Evolutionary conservation across 495 filamentous ascomycete genomes (phyloP), one percentile per base, ranked within the genome.

Genomic region (Glonium stellatum): DNA sequence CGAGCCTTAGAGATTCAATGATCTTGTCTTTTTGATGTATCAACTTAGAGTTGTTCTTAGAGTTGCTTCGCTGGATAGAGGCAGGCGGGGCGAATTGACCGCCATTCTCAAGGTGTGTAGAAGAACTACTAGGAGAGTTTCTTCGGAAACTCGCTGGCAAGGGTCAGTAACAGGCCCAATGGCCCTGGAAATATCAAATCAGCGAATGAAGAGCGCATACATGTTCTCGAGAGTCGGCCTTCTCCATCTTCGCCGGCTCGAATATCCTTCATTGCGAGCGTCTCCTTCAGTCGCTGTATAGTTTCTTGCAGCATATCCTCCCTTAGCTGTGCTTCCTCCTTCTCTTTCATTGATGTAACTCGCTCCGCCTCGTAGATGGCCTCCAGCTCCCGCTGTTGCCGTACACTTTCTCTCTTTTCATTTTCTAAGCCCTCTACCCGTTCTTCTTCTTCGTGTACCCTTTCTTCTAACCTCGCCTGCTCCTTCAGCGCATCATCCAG

Each of bases 1-100:
- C 92, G 10, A 97, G 80, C 51, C 92, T 81, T 56, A 98, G 78
- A 1, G 86, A 90, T 69, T 98, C 92, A 65, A 98, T 97, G 57
- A 98, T 71, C 69, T 91, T 95, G 73, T 97, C 92, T 73, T 97
- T 98, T 73, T 97, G 91, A 62, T 92, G 78, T 21, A 97, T 76
- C 25, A 96, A 77, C 65, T 89, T 93, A 12, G 89, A 91, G 68
- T 88, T 92, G 64, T 89, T 92, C 51, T 86, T 82, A 27, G 92
- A 89, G 63, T 90, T 83, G 77, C 85, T 89, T 44, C 87, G 84
- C 68, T 92, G 84, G 57, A 92, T 69, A 4, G 87, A 85, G 18
- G 87, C 84, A 4, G 90, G 87, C n/a, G 92, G 91, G 15, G 93
- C 92, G 72, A 96, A 96, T 68, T 88, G 87, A 39, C 84, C 85